Evolutionary conservation across 2,329 filamentous ascomycete species (phyloP).

Genomic region (Nemania sp.): DNA sequence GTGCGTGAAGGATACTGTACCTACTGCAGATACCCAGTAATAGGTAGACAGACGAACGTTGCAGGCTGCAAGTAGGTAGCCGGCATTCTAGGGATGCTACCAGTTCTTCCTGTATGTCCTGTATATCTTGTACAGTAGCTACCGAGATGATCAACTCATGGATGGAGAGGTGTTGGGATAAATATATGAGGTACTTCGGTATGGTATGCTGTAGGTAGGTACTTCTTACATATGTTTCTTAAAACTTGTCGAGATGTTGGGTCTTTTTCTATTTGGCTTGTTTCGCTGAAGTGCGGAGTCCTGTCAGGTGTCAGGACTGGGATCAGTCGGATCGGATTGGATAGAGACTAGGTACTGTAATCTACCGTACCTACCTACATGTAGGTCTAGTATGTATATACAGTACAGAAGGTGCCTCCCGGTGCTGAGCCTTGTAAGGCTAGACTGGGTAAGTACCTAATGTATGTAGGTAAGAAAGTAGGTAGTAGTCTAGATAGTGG

Average conservation of each 20-base stretch:
- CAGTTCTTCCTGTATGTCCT: no score
- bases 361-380: background rate
- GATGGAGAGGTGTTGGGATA: conserved; percentile 13
- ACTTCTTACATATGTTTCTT: conserved; percentile 10
- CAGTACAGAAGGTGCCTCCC: no score
- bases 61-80: no score
- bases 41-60: background rate
- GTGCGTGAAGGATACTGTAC: no score
- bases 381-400: no score
- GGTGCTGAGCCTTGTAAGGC: no score
- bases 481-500: background rate
- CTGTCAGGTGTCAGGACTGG: background rate
- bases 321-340: background rate
- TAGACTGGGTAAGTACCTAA: no score
- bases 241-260: conserved; percentile 21
- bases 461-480: background rate
- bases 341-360: background rate
- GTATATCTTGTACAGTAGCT: no score
- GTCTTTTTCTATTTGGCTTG: background rate
- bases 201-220: no score
- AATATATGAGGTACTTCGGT: background rate
- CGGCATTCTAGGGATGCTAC: no score
- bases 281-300: conserved; percentile 14
- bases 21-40: no score
- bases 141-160: conserved; percentile 23